Base-by-base conservation (phyloP, 2,329 filamentous ascomycete species). In the Xylariaceae sp. region DNA sequence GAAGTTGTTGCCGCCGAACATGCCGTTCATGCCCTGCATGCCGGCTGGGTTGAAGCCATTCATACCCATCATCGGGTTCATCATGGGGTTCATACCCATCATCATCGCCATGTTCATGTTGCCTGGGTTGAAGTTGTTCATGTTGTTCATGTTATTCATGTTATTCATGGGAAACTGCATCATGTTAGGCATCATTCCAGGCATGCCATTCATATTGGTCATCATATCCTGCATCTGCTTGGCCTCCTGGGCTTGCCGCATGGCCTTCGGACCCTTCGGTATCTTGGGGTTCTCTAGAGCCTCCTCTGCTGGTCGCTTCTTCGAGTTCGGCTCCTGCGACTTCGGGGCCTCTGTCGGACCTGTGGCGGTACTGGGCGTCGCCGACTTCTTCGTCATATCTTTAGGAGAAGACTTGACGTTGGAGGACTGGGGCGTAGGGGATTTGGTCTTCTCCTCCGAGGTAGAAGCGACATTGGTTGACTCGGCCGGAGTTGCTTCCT, bases 221-320 rank as follows among this genome's bases (percentile, higher is more conserved):
- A 65, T 63, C 58, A 64, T 63, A 24, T 56, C 54, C 31, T 66
- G 65, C 52, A 57, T 61, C 36, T 70, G 67, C 31, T 70, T 70
- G 53, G 60, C 62, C 50, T 47, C 62, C 47, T 61, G 58, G 25
- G 63, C 59, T 45, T 64, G 70, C 46, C 72, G 74, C 77, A 78
- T 82, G 23, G 72, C 76, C 53, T 77, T 77, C 2, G 77, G 77
- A 0, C 68, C 77, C 47, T 80, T 81, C 29, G 77, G 74, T 25
- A 80, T 74, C 51, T 73, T 75, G 25, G 74, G 72, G 45, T 81
- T 79, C 47, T 79, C 75, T 5, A 72, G 62, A 19, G 69, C 69
- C 33, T 88, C 81, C 22, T 90, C 86, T 11, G 88, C 87, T 9
- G 83, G 74, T 15, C 92, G 78, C 64, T 96, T 98, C 63, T 84